A percentile compares a stretch with the other conserved stretches of the same genome.
These are phyloP conservation scores for Chalciporus piperatus DNA, from an alignment of 768 basidiomycete species.

Conservation along the genomic window DNA sequence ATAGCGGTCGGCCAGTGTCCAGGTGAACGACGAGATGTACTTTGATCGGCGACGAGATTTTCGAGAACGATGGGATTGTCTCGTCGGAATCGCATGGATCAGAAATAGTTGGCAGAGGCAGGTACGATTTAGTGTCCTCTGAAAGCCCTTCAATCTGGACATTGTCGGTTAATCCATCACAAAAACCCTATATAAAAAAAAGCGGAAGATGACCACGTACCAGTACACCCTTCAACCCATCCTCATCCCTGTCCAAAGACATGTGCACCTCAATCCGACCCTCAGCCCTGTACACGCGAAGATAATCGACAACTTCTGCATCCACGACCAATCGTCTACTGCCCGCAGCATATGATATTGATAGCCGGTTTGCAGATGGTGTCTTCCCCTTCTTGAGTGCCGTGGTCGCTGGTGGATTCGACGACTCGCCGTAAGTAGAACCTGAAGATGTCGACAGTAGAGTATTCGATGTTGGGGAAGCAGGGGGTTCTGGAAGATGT, in stretches of 20 bases:
- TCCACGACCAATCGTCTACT: conserved; percentile 85
- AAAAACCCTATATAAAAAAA: conserved; percentile 1
- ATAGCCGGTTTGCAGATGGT: conserved; percentile 83
- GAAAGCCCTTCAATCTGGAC: conserved; percentile 71
- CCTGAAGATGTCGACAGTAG: conserved; percentile 33
- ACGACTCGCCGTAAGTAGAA: conserved; percentile 46
- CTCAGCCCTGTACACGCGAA: conserved; percentile 78
- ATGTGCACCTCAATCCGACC: conserved; percentile 84
- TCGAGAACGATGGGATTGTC: conserved; percentile 73
- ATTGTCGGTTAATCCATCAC: conserved; percentile 1
- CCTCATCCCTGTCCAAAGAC: conserved; percentile 53
- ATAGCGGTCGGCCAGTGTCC: conserved; percentile 84
- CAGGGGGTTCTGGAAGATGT: conserved; percentile 58
- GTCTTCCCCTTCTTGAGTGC: conserved; percentile 38
- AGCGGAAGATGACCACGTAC: conserved; percentile 43
- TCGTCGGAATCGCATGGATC: conserved; percentile 46
- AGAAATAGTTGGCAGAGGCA: conserved; percentile 49
- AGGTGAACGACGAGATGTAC: conserved; percentile 73
- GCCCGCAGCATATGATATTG: conserved; percentile 92
- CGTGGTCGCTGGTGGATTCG: conserved; percentile 29
- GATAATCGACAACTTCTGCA: conserved; percentile 77
- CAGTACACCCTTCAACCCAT: conserved; percentile 68
- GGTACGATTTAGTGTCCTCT: conserved; percentile 69
- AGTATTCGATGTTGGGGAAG: conserved; percentile 54
- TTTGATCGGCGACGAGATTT: conserved; percentile 48